A percentile compares a stretch with the other conserved stretches of the same genome.
These are phyloP conservation scores for Blastocystis sp. DNA, from an alignment of 352 stramenopile species.

Conservation along the genomic window DNA sequence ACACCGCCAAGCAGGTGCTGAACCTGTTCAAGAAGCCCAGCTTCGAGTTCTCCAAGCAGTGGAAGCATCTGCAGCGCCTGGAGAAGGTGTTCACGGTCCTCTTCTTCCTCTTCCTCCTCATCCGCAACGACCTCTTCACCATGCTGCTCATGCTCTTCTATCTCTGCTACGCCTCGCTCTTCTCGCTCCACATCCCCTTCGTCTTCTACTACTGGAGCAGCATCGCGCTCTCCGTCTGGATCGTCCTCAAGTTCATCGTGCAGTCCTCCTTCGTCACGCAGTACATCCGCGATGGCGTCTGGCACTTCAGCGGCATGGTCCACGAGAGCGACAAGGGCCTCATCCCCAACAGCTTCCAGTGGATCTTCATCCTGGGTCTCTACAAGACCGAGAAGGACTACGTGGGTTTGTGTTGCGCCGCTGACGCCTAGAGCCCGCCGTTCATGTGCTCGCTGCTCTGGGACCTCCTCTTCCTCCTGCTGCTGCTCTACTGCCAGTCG, in stretches of 20 bases:
- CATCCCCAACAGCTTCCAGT: constrained; percentile 52
- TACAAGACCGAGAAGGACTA: constrained; percentile 58
- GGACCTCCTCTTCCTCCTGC: constrained; percentile 59
- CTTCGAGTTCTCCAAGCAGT: constrained; percentile 34
- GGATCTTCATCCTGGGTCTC: constrained; percentile 53
- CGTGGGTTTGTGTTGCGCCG: neutral
- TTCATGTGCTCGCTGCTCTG: constrained; percentile 37
- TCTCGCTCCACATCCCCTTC: constrained; percentile 50
- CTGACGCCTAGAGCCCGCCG: constrained; percentile 5
- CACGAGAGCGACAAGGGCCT: neutral
- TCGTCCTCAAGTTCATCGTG: constrained; percentile 37
- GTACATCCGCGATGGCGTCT: constrained; percentile 10
- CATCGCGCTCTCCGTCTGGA: neutral
- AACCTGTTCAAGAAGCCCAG: constrained; percentile 39
- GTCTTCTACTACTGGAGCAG: constrained; percentile 34
- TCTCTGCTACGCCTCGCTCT: constrained; percentile 55
- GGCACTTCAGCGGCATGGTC: constrained; percentile 47
- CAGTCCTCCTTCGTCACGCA: constrained; percentile 36
- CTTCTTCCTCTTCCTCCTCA: constrained; percentile 18
- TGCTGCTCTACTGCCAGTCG: constrained; percentile 18
- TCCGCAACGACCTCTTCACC: constrained; percentile 34
- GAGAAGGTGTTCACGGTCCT: constrained; percentile 47
- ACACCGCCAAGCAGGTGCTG: constrained; percentile 3
- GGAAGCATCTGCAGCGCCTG: constrained; percentile 5
- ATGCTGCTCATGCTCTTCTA: constrained; percentile 58